A percentile compares a stretch with the other conserved stretches of the same genome.
Conservation (phyloP, 805 yeast genomes). For the Dipodascopsis uninucleata region DNA sequence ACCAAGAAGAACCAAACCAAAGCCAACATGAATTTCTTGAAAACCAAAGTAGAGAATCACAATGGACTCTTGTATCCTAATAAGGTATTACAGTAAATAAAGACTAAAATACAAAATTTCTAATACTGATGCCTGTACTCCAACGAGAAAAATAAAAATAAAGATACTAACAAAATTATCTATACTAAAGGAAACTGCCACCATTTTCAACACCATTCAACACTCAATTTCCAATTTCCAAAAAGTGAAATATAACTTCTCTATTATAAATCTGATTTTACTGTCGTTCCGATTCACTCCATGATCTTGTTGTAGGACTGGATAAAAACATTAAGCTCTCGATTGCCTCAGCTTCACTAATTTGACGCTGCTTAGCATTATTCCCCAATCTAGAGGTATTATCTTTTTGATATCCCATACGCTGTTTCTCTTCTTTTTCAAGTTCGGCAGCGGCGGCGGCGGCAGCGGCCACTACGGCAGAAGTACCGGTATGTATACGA, state of each 20-base stretch:
- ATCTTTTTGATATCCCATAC: constrained; percentile 1
- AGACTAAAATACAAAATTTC: too few relatives aligned
- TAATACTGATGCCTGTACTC: too few relatives aligned
- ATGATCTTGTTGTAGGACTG: constrained; percentile 23
- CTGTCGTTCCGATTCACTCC: constrained; percentile 11
- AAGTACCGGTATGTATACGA: constrained; percentile 10
- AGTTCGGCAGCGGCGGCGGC: constrained; percentile 18
- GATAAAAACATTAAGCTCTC: constrained; percentile 26
- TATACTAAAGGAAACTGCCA: too few relatives aligned
- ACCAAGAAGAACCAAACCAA: not conserved
- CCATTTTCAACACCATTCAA: too few relatives aligned
- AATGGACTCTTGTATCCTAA: not conserved
- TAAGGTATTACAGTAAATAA: too few relatives aligned
- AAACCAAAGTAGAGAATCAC: not conserved
- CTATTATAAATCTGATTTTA: not conserved
- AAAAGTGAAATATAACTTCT: not conserved
- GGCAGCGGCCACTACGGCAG: constrained; percentile 19
- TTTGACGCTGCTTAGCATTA: constrained; percentile 7
- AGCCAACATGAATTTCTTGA: not conserved
- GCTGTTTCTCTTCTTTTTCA: constrained; percentile 5
- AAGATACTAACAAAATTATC: too few relatives aligned
- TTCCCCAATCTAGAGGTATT: not conserved
- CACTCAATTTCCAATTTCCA: not conserved
- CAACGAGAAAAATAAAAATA: too few relatives aligned
- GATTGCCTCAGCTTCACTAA: constrained; percentile 26